These are phyloP conservation scores for Tricholoma bakamatsutake DNA, from an alignment of 768 basidiomycete species.

Conservation along the genomic window DNA sequence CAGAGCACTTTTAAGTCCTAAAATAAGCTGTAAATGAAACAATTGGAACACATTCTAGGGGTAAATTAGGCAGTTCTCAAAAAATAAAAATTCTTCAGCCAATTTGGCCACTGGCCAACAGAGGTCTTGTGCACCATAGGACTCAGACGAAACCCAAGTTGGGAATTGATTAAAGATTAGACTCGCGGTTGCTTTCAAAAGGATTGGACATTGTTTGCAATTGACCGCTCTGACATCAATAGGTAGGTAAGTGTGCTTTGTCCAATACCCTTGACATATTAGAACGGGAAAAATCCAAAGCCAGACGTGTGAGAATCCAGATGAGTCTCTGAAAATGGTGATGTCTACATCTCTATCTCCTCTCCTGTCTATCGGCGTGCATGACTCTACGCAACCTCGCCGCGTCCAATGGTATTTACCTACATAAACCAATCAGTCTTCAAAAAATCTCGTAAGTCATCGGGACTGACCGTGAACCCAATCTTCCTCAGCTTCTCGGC, in stretches of 20 bases:
- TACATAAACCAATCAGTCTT: constrained; percentile 16
- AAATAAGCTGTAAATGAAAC: too few species aligned
- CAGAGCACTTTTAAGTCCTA: too few species aligned
- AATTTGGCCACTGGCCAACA: too few species aligned
- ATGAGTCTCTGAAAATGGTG: neutral
- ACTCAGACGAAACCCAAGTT: too few species aligned
- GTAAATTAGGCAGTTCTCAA: too few species aligned
- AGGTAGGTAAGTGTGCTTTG: too few species aligned
- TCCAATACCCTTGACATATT: too few species aligned
- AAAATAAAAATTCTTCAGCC: too few species aligned
- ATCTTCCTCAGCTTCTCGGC: constrained; percentile 73
- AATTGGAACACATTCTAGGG: too few species aligned
- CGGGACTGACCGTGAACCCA: constrained; percentile 72
- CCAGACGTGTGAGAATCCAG: neutral
- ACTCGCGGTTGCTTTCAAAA: too few species aligned
- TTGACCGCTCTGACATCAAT: neutral
- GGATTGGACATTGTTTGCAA: neutral
- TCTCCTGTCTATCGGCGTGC: neutral
- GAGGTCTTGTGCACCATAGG: too few species aligned
- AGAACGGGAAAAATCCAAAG: neutral
- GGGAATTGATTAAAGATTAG: too few species aligned
- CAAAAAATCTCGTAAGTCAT: constrained; percentile 3
- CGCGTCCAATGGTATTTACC: constrained; percentile 57
- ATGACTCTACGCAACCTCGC: neutral
- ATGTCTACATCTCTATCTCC: neutral